Conservation (phyloP, 768 basidiomycete species). For the Lactarius hengduanensis region DNA sequence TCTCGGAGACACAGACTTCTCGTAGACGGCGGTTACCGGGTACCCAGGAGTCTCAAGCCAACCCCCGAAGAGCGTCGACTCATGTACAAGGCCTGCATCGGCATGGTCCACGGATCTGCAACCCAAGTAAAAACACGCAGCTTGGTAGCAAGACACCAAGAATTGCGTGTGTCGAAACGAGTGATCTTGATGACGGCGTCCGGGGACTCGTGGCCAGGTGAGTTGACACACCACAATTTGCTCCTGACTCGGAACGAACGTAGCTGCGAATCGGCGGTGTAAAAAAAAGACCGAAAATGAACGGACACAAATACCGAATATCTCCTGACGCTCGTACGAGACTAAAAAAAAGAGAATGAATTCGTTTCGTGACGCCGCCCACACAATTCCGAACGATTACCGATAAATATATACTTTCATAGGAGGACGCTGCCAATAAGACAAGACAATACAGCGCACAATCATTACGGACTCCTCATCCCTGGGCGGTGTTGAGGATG, state of each 20-base stretch:
- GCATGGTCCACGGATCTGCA: background rate
- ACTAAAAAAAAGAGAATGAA: background rate
- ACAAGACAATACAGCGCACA: background rate
- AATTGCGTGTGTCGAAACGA: background rate
- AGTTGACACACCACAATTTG: background rate
- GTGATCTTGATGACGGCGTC: background rate
- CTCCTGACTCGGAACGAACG: background rate
- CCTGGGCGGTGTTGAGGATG: background rate
- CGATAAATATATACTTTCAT: background rate
- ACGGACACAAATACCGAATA: background rate
- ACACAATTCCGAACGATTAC: background rate
- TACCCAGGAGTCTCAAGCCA: background rate
- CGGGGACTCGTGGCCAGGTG: background rate
- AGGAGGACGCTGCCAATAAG: background rate
- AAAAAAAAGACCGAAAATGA: background rate
- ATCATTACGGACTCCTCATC: background rate
- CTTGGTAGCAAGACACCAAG: background rate
- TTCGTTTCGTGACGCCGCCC: background rate
- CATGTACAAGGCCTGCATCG: background rate
- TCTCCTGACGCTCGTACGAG: background rate
- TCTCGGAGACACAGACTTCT: background rate
- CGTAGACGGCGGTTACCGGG: background rate
- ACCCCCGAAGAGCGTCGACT: background rate
- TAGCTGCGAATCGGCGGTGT: background rate
- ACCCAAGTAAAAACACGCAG: background rate